Base-by-base conservation (phyloP, 2,329 filamentous ascomycete species). In the Lecanosticta acicola region DNA sequence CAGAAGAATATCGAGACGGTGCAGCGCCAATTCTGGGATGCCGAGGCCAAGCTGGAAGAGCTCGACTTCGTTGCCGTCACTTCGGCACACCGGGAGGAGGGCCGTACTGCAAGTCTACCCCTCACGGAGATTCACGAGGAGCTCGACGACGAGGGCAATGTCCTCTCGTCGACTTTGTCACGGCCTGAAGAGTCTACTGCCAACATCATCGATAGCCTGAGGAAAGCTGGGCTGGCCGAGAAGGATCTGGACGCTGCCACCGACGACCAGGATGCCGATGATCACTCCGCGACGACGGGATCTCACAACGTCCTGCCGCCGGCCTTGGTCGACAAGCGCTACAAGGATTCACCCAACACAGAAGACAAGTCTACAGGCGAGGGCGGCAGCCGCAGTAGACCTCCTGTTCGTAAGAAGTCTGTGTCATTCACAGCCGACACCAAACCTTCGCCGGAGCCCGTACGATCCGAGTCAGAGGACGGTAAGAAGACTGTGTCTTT, bases 91-190 rank as follows among this genome's bases (percentile, higher is more conserved):
- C 14, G 16, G 5, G 19, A 10, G 11, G 54, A 50, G 13, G 49
- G 52, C 39, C 51, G 52, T n/a, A 43, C 72, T 76, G 36, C 73
- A 72, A 84, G 85, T 10, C 71, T 89, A 41, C 86, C 89, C 0
- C 78, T 97, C 48, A 90, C 85, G 24, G 93, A 97, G 59, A 97
- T 98, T 54, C 74, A 88, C 44, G 93, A 98, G 67, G 81, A 94
- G 69, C 73, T 97, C 18, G 93, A 97, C 61, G 90, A 96, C 7
- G 80, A 94, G 9, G 93, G 83, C 45, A 93, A 94, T 59, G 78
- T 97, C 3, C 67, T 95, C 40, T 85, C 70, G 1, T 69, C 68
- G 54, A 67, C 62, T 1, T 55, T 73, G 18, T 63, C 62, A 3
- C 66, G 69, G n/a, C 84, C 88, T 0, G 84, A 83, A 4, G 79